Percentiles rank a stretch among this genome's conserved stretches.
phyloP scores from a whole-genome alignment of 1,139 yeast species.

The Taphrina sp. region DNA sequence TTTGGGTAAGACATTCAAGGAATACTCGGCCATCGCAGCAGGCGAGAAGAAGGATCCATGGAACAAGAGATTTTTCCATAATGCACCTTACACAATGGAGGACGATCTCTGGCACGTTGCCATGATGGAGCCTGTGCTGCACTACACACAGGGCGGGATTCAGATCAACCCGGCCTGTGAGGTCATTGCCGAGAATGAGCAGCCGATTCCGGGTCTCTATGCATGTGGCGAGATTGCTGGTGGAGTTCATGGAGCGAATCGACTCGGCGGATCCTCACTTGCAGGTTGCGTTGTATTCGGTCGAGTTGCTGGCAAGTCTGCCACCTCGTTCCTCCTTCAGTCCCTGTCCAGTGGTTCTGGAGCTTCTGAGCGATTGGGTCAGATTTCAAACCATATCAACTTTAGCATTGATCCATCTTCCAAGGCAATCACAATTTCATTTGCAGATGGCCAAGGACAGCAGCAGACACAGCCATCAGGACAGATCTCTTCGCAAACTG shows the following conservation, averaged over 20 bases:
- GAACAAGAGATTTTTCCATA: constrained; percentile 56
- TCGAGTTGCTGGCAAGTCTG: constrained; percentile 55
- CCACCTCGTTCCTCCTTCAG: constrained; percentile 14
- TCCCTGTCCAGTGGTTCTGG: constrained; percentile 15
- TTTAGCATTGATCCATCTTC: constrained; percentile 11
- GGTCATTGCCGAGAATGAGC: constrained; percentile 49
- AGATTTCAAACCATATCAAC: constrained; percentile 26
- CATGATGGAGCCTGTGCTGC: constrained; percentile 70
- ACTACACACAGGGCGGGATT: constrained; percentile 86
- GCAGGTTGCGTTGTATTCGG: constrained; percentile 83
- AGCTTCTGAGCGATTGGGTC: constrained; percentile 29
- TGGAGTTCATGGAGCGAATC: constrained; percentile 75
- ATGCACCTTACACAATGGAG: constrained; percentile 49
- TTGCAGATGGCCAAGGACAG: constrained; percentile 6
- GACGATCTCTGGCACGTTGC: constrained; percentile 50
- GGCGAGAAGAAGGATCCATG: constrained; percentile 50
- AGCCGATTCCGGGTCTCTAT: constrained; percentile 58
- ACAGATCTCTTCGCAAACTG: not conserved
- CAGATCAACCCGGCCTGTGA: constrained; percentile 60
- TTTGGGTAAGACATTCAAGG: constrained; percentile 48
- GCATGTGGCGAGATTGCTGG: constrained; percentile 85
- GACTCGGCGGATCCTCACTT: constrained; percentile 74
- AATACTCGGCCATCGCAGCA: constrained; percentile 52
- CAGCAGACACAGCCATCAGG: not conserved
- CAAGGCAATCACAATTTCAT: constrained; percentile 4